Evolutionary conservation across 176 grass and related monocot genomes (phyloP).

Genomic region (Coix lacrymajobi): DNA sequence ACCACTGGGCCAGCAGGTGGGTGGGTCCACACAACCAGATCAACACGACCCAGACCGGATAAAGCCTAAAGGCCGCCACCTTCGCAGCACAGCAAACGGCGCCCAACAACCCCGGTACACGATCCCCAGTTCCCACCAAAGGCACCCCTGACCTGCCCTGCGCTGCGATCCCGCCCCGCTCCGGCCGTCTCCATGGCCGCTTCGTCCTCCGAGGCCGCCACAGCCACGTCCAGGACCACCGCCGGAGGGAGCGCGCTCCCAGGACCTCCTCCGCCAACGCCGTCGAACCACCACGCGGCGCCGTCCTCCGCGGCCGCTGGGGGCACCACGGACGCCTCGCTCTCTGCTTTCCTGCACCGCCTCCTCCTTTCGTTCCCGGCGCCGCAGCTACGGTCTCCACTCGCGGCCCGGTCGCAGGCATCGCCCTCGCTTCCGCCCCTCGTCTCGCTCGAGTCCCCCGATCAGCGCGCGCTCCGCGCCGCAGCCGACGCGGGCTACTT

Average conservation of each 20-base stretch:
- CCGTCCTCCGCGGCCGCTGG: background rate
- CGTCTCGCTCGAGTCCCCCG: slow-evolving; percentile 31
- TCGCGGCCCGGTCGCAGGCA: background rate
- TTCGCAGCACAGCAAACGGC: background rate
- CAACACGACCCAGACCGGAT: background rate
- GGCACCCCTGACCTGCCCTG: background rate
- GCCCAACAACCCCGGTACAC: background rate
- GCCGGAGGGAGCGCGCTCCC: slow-evolving; percentile 14
- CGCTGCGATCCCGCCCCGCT: background rate
- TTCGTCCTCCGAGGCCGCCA: slow-evolving; percentile 8
- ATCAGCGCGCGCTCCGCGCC: slow-evolving; percentile 14
- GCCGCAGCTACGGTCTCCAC: background rate
- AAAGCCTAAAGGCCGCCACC: background rate
- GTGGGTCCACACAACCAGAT: slow-evolving; percentile 10
- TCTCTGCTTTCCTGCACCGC: slow-evolving; percentile 58
- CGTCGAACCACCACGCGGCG: slow-evolving; percentile 37
- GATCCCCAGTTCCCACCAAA: slow-evolving; percentile 21
- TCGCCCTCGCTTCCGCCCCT: slow-evolving; percentile 11
- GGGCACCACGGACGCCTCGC: slow-evolving; percentile 27
- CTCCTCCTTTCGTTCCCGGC: slow-evolving; percentile 26
- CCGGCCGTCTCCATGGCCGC: slow-evolving; percentile 35
- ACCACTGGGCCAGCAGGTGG: background rate
- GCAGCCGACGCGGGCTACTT: slow-evolving; percentile 63
- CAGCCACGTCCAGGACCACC: background rate
- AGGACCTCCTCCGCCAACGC: slow-evolving; percentile 56